Evolutionary conservation across 108 stramenopile genomes (phyloP).

Genomic region (Seminavis robusta): DNA sequence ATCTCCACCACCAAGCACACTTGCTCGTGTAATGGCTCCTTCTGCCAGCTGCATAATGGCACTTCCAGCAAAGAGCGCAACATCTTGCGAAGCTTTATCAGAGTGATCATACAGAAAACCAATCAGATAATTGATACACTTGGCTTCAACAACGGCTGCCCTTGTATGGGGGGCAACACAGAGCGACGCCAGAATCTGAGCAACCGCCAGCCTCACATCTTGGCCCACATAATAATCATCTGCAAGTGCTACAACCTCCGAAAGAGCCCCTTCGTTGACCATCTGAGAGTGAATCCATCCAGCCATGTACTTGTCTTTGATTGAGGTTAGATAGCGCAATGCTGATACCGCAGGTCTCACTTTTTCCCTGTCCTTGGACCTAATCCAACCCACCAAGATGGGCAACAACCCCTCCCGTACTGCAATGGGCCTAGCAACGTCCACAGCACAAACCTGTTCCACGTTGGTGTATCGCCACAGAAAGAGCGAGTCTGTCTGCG

Average conservation of each 20-base stretch:
- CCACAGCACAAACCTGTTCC: slow-evolving; percentile 55
- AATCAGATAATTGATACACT: slow-evolving; percentile 45
- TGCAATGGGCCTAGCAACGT: slow-evolving; percentile 46
- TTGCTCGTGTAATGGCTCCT: slow-evolving; percentile 40
- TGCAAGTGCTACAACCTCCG: slow-evolving; percentile 41
- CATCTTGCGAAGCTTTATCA: slow-evolving; percentile 17
- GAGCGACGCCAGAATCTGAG: slow-evolving; percentile 52
- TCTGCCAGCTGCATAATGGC: slow-evolving; percentile 55
- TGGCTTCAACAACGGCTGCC: slow-evolving; percentile 53
- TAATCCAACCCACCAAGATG: slow-evolving; percentile 52
- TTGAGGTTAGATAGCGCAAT: slow-evolving; percentile 45
- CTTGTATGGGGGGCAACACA: slow-evolving; percentile 61
- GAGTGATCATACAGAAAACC: slow-evolving; percentile 37
- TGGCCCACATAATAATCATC: slow-evolving; percentile 26
- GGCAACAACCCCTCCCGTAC: slow-evolving; percentile 54
- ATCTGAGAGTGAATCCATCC: slow-evolving; percentile 76
- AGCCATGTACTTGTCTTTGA: slow-evolving; percentile 58
- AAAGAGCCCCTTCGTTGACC: slow-evolving; percentile 55
- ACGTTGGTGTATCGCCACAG: slow-evolving; percentile 34
- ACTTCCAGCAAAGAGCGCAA: slow-evolving; percentile 42
- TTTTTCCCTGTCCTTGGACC: slow-evolving; percentile 34
- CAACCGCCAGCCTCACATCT: slow-evolving; percentile 45
- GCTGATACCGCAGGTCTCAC: slow-evolving; percentile 43
- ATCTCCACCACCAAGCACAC: slow-evolving; percentile 3
- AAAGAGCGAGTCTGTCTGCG: slow-evolving; percentile 6